Evolutionary conservation across 345 rosid species (phyloP).

Genomic region (Luvunga scandens): DNA sequence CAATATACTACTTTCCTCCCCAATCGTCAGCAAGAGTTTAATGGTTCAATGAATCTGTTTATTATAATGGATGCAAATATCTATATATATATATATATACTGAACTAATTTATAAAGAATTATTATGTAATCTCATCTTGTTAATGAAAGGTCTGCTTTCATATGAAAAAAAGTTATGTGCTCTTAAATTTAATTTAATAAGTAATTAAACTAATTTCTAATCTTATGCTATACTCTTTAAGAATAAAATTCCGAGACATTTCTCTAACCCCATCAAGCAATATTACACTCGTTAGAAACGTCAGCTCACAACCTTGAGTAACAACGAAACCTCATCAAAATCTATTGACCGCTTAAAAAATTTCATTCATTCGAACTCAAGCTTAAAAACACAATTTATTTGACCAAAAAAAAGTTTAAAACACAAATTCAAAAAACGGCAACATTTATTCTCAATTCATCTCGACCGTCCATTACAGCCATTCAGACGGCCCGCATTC

Average conservation of each 20-base stretch:
- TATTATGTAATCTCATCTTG: no score
- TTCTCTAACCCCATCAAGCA: background rate
- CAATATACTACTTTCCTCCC: no score
- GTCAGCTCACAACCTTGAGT: background rate
- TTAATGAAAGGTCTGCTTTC: no score
- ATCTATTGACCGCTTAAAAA: background rate
- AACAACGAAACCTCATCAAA: background rate
- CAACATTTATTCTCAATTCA: background rate
- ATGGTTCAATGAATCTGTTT: no score
- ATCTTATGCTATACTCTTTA: background rate
- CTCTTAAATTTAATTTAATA: no score
- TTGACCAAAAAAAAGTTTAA: background rate
- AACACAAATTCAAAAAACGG: background rate
- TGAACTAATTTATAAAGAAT: no score
- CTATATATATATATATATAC: no score
- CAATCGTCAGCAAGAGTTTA: no score
- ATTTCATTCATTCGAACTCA: background rate
- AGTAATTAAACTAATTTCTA: background rate
- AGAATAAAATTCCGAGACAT: background rate
- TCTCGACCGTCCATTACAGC: background rate
- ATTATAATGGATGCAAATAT: no score
- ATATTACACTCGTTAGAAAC: background rate
- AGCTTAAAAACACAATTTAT: background rate
- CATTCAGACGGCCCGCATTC: conserved; percentile 15
- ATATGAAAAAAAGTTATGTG: no score